phyloP scores from a whole-genome alignment of 495 filamentous ascomycete genomes.

The Terfezia boudieri region DNA sequence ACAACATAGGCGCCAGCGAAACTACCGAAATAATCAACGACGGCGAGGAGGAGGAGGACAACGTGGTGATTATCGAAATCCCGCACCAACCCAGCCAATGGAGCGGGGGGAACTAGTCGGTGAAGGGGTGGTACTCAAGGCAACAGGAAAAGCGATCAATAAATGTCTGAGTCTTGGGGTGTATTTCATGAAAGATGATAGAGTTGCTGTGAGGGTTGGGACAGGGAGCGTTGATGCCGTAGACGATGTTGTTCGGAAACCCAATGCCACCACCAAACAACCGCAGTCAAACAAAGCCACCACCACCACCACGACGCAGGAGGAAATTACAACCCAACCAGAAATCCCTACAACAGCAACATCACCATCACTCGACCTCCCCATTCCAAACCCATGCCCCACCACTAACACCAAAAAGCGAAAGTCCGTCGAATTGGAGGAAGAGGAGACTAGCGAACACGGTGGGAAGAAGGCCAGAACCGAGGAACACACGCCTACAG shows the following conservation, averaged over 20 bases:
- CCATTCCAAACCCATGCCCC: too few species aligned
- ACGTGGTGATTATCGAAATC: neutral
- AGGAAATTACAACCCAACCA: neutral
- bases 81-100: neutral
- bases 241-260: slow-evolving; percentile 37
- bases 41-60: neutral
- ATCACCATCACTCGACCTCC: too few species aligned
- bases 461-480: neutral
- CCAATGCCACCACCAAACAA: neutral
- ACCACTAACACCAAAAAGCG: neutral
- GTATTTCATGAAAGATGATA: slow-evolving; percentile 38
- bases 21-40: neutral
- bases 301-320: neutral
- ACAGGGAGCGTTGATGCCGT: slow-evolving; percentile 46
- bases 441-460: neutral
- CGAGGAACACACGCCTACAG: neutral
- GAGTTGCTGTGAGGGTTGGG: slow-evolving; percentile 32
- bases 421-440: neutral
- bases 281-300: too few species aligned
- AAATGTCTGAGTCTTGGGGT: slow-evolving; percentile 40
- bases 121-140: slow-evolving; percentile 51
- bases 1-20: neutral
- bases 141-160: slow-evolving; percentile 57
- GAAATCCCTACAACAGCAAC: too few species aligned
- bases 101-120: neutral